Percentiles rank a stretch among this genome's conserved stretches.
Conservation (phyloP, 192 early-diverging fungal species). For the Gryganskiella cystojenkinii region DNA sequence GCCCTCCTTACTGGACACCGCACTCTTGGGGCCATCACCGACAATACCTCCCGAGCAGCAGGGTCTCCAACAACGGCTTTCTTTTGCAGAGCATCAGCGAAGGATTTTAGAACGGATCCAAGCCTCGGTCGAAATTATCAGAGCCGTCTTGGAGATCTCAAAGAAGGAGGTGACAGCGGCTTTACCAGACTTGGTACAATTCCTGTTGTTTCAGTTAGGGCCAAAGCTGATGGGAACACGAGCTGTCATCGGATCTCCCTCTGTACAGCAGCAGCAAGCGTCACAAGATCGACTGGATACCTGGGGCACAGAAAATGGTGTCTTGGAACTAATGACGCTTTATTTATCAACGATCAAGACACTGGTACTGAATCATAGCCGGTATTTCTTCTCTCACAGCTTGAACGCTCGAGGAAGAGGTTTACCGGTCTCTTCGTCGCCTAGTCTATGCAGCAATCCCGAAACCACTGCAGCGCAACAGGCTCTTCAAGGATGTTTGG, state of each 20-base stretch:
- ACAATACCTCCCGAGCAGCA: conserved; percentile 5
- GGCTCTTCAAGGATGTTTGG: conserved; percentile 42
- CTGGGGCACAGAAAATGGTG: conserved; percentile 25
- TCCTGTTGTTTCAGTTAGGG: conserved; percentile 33
- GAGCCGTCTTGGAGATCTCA: conserved; percentile 23
- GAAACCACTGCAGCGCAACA: background rate
- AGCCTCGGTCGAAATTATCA: conserved; percentile 25
- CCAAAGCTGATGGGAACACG: conserved; percentile 23
- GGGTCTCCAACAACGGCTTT: conserved; percentile 25
- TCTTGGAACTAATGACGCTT: conserved; percentile 30
- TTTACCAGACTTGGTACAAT: conserved; percentile 19
- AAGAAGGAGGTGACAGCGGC: conserved; percentile 26
- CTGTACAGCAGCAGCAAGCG: background rate
- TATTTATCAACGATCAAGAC: conserved; percentile 31
- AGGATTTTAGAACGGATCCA: conserved; percentile 19
- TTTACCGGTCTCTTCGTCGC: too few species aligned
- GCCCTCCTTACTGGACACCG: conserved; percentile 19
- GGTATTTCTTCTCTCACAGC: conserved; percentile 23
- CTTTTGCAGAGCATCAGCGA: conserved; percentile 14
- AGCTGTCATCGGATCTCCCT: background rate
- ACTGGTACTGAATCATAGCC: conserved; percentile 19
- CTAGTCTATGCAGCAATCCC: too few species aligned
- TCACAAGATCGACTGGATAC: background rate
- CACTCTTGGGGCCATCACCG: conserved; percentile 1
- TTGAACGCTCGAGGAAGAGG: background rate